A percentile compares a stretch with the other conserved stretches of the same genome.
Evolutionary conservation across 1,284 basidiomycete genomes (phyloP).

Genomic region (Agroathelia rolfsii): DNA sequence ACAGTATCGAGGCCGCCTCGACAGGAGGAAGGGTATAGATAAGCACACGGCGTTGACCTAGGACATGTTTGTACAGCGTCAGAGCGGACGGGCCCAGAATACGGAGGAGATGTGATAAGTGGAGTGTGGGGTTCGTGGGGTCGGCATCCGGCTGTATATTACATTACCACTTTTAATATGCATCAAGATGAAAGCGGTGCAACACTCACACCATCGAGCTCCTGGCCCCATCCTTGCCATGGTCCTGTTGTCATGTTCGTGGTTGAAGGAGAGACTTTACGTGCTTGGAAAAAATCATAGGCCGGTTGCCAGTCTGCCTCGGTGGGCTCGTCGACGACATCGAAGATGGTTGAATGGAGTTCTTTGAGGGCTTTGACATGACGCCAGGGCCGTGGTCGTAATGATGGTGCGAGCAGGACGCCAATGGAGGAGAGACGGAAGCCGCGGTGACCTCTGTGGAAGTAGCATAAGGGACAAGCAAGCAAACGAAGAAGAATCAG

Average conservation of each 20-base stretch:
- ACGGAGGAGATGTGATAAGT: conserved; percentile 58
- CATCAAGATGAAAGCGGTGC: conserved; percentile 4
- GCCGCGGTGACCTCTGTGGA: conserved; percentile 67
- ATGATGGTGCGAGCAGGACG: conserved; percentile 56
- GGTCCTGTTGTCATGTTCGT: too few species aligned
- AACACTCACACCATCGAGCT: conserved; percentile 41
- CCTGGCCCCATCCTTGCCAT: conserved; percentile 59
- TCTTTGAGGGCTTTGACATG: conserved; percentile 55
- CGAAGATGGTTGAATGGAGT: conserved; percentile 46
- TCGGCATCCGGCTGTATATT: conserved; percentile 23
- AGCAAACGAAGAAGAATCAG: too few species aligned
- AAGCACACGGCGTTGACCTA: conserved; percentile 59
- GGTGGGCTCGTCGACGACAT: conserved; percentile 35
- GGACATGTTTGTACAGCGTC: conserved; percentile 68
- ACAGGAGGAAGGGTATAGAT: conserved; percentile 72
- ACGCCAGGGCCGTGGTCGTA: conserved; percentile 58
- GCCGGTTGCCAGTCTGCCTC: conserved; percentile 59
- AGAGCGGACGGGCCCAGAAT: conserved; percentile 68
- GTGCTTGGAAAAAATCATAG: conserved; percentile 52
- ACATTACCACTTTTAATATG: conserved; percentile 6
- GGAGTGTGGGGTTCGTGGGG: conserved; percentile 41
- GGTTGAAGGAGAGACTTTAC: too few species aligned
- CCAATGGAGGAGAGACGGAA: conserved; percentile 70
- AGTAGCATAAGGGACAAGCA: too few species aligned
- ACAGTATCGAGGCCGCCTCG: conserved; percentile 66